phyloP scores from a whole-genome alignment of 75 land plant species.

The Ceratopteris richardii region DNA sequence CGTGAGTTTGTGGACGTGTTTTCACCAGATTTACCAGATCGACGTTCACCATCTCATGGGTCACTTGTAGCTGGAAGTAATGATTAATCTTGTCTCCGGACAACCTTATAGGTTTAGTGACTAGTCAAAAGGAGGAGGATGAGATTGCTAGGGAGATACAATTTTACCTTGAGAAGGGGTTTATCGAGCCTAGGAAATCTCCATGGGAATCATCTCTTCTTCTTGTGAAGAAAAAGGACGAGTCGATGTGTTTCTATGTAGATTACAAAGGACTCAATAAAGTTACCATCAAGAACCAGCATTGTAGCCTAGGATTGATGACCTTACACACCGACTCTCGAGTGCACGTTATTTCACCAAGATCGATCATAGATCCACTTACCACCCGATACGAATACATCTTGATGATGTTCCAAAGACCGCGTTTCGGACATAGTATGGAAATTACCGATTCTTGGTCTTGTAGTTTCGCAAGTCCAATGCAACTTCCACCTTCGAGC shows the following conservation, averaged over 20 bases:
- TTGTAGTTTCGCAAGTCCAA: background rate
- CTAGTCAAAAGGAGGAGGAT: constrained; percentile 1
- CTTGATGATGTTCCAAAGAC: constrained; percentile 11
- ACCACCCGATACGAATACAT: constrained; percentile 12
- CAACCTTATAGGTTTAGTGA: constrained; percentile 11
- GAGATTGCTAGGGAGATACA: constrained; percentile 14
- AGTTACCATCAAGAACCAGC: constrained; percentile 3
- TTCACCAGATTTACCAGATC: no score
- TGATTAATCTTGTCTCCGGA: background rate
- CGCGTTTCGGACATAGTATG: constrained; percentile 7
- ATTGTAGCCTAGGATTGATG: constrained; percentile 14
- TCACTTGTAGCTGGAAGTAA: background rate
- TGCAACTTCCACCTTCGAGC: background rate
- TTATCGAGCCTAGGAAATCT: constrained; percentile 13
- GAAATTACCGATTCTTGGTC: constrained; percentile 4
- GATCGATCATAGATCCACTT: constrained; percentile 6
- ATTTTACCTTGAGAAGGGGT: background rate
- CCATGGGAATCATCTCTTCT: constrained; percentile 13
- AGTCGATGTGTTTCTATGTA: constrained; percentile 8
- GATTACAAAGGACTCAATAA: constrained; percentile 9
- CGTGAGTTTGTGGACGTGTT: background rate
- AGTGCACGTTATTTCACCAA: constrained; percentile 11
- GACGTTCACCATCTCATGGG: no score
- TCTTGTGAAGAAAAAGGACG: constrained; percentile 18
- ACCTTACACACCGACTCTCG: constrained; percentile 8